phyloP scores from a whole-genome alignment of 495 filamentous ascomycete genomes.

The Xylaria scruposa region DNA sequence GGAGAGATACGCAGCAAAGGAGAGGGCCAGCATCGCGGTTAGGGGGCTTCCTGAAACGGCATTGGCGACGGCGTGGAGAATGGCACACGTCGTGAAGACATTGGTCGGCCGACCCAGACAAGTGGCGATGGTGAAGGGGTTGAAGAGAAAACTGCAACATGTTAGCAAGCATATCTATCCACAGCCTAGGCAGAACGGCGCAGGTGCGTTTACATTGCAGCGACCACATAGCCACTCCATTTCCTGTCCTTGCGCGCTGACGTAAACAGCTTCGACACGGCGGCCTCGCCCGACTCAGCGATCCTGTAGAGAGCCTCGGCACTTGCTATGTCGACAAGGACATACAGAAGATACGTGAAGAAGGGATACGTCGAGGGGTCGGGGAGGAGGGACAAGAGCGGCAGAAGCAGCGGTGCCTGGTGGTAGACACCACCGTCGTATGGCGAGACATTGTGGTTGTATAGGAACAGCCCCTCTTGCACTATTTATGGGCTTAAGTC shows the following conservation, averaged over 20 bases:
- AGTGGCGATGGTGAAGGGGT: conserved; percentile 91
- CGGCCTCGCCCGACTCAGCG: conserved; percentile 80
- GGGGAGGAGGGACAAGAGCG: conserved; percentile 87
- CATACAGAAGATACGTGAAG: conserved; percentile 80
- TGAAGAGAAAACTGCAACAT: conserved; percentile 78
- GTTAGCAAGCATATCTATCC: conserved; percentile 19
- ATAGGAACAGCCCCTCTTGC: conserved; percentile 95
- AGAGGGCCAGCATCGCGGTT: conserved; percentile 83
- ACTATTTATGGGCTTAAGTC: conserved; percentile 56
- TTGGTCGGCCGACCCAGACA: conserved; percentile 92
- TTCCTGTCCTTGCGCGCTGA: conserved; percentile 78
- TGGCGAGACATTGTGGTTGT: conserved; percentile 93
- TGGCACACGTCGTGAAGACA: conserved; percentile 87
- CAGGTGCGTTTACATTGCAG: conserved; percentile 68
- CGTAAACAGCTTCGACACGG: conserved; percentile 71
- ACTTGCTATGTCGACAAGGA: conserved; percentile 79
- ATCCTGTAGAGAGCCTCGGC: conserved; percentile 84
- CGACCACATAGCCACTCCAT: conserved; percentile 79
- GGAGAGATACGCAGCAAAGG: conserved; percentile 87
- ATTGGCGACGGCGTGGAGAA: conserved; percentile 82
- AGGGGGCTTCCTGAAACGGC: conserved; percentile 77
- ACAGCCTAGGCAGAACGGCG: not conserved
- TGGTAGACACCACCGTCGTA: conserved; percentile 98
- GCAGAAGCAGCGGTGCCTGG: conserved; percentile 92
- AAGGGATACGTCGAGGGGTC: conserved; percentile 67